Evolutionary conservation across 768 basidiomycete genomes (phyloP), one percentile per base, ranked within the genome.

Genomic region (Lentinula raphanica): DNA sequence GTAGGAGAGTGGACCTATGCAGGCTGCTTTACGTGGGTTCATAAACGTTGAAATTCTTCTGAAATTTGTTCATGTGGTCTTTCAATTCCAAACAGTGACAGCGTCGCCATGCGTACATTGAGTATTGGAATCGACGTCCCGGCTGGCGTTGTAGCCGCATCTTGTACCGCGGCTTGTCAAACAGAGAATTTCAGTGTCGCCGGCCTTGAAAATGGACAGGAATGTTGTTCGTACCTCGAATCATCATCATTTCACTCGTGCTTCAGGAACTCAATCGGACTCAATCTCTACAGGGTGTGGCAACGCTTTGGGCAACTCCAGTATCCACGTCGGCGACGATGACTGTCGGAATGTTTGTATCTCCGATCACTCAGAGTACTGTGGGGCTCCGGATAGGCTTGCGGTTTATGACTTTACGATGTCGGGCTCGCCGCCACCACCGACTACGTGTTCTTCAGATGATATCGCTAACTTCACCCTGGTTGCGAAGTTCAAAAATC

Each of bases 1-100:
- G 75, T 82, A 27, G 79, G 78, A 0, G 65, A 69, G 6, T 88
- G 86, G 86, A 61, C 72, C 1, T 86, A 80, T 12, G 73, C 85
- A 29, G 87, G 87, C 13, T 88, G 87, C 64, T 86, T 79, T 70
- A 86, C 75, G 86, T 83, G 62, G 49, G 79, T 58, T 13, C 6
- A 28, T 21, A 3, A 13, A 5, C 5, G 35, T 49, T 45, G 17
- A 3, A 48, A 21, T 5, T 35, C 28, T 21, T 28, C 46, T 53
- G 15, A 3, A 15, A 45, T 17, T 15, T 25, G 25, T 28, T 23
- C 23, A 32, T 49, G 64, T 49, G 31, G 12, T 35, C n/a, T 38
- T 58, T 32, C 29, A 35, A 35, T 50, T 58, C 38, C 38, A 1
- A 36, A 28, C 56, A 78, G 77, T 1, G 77, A 79, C 59, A 62